A percentile compares a stretch with the other conserved stretches of the same genome.
Conservation (phyloP, 495 filamentous ascomycete genomes). For the Xylaria telfairii region DNA sequence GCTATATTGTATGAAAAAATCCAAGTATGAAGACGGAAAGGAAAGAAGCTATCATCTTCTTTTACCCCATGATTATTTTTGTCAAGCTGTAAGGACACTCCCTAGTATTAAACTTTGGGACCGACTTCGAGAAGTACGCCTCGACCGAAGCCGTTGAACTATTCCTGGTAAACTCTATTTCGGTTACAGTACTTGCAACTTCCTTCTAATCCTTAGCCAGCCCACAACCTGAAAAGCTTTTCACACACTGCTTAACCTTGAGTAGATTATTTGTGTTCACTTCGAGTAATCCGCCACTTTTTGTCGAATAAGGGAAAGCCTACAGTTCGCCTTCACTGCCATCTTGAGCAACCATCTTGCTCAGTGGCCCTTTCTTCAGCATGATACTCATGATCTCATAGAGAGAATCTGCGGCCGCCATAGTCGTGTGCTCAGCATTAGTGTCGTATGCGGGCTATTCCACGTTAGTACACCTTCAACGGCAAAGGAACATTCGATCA, state of each 20-base stretch:
- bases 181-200: neutral
- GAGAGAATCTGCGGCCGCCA: constrained; percentile 80
- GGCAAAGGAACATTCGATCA: neutral
- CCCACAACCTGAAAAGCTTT: neutral
- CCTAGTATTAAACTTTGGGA: too few relatives aligned
- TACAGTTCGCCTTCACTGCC: constrained; percentile 30
- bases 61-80: too few relatives aligned
- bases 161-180: neutral
- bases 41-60: too few relatives aligned
- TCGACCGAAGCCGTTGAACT: neutral
- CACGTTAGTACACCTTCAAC: constrained; percentile 9
- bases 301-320: neutral
- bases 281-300: neutral
- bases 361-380: constrained; percentile 65
- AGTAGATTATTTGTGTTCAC: neutral
- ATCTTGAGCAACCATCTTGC: constrained; percentile 34
- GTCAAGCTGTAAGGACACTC: too few relatives aligned
- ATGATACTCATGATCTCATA: constrained; percentile 89
- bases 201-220: neutral
- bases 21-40: too few relatives aligned
- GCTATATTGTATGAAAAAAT: neutral
- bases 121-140: neutral
- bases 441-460: constrained; percentile 82
- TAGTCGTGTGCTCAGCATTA: constrained; percentile 82
- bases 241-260: neutral